These are phyloP conservation scores for Apiotrichum akiyoshidainum DNA, from an alignment of 1,284 basidiomycete species.

Conservation along the genomic window DNA sequence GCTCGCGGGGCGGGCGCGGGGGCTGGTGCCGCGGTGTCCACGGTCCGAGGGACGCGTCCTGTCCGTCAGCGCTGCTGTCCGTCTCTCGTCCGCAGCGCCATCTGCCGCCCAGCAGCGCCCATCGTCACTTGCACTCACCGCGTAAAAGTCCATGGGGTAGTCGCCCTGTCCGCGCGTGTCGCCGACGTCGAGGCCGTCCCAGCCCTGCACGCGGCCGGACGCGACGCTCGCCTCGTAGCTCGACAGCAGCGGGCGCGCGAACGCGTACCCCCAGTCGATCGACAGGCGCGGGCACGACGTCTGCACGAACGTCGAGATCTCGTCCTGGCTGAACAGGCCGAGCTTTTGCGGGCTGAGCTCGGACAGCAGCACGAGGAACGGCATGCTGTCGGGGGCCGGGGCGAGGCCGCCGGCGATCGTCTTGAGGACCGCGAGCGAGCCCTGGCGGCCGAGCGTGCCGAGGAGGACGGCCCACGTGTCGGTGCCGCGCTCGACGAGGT, in stretches of 20 bases:
- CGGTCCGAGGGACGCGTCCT: constrained; percentile 44
- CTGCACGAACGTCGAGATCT: constrained; percentile 28
- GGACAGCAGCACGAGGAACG: constrained; percentile 77
- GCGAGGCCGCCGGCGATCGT: constrained; percentile 69
- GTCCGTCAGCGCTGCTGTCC: background rate
- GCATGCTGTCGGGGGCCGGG: constrained; percentile 51
- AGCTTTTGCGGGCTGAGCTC: constrained; percentile 95
- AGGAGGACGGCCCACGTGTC: constrained; percentile 85
- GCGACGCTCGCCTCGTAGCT: constrained; percentile 93
- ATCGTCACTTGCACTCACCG: constrained; percentile 55
- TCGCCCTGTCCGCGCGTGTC: constrained; percentile 43
- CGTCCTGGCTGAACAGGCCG: constrained; percentile 60
- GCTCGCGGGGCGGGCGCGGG: constrained; percentile 11
- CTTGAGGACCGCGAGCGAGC: constrained; percentile 82
- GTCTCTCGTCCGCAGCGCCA: no score
- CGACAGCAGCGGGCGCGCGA: constrained; percentile 80
- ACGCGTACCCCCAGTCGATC: constrained; percentile 98
- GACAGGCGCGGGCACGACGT: constrained; percentile 34
- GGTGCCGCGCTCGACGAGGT: constrained; percentile 53
- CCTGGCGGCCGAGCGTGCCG: constrained; percentile 92
- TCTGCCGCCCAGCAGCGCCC: no score
- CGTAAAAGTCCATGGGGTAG: constrained; percentile 98
- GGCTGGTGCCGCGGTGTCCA: constrained; percentile 49
- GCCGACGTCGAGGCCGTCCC: constrained; percentile 39
- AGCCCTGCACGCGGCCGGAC: constrained; percentile 62